Evolutionary conservation across 1,284 basidiomycete genomes (phyloP), one percentile per base, ranked within the genome.

Genomic region (Rhizoctonia solani): DNA sequence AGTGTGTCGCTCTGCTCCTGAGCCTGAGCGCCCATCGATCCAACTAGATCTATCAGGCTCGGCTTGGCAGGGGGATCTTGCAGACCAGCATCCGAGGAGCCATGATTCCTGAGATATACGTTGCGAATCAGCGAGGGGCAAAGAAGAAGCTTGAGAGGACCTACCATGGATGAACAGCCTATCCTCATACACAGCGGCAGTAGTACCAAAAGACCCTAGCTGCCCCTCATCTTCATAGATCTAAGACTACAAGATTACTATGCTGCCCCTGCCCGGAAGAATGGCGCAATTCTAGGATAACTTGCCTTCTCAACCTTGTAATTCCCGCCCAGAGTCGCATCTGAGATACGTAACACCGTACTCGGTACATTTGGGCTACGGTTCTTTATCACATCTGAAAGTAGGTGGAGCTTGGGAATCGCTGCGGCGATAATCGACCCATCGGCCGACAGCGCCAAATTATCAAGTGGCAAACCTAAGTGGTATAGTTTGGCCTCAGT

Each of bases 201-300:
- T 59, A 1, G 56, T 59, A 23, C 42, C 56, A 34, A 59, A 59
- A 1, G 56, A 59, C 49, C 56, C 56, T 29, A 59, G 19, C 11
- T 59, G 42, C 13, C 56, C 56, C 37, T 59, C 42, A 30, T 59
- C 56, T 21, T 59, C 56, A 46, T 59, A 59, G 23, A 59, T 32
- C 56, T 56, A 23, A 27, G 23, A 29, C 19, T 52, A 27, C 23
- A 52, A 2, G 23, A 11, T 11, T 2, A 13, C n/a, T 29, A 29
- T 2, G 4, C 32, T n/a, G 37, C 42, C 87, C 69, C 85, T 80
- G 9, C 85, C 86, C 67, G 82, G 86, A 72, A 84, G n/a, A n/a
- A n/a, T n/a, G n/a, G n/a, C n/a, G n/a, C n/a, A n/a, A n/a, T n/a
- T n/a, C n/a, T n/a, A n/a, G n/a, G n/a, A n/a, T n/a, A n/a, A n/a